phyloP scores from a whole-genome alignment of 106 monocot genomes.

The Acorus gramineus region DNA sequence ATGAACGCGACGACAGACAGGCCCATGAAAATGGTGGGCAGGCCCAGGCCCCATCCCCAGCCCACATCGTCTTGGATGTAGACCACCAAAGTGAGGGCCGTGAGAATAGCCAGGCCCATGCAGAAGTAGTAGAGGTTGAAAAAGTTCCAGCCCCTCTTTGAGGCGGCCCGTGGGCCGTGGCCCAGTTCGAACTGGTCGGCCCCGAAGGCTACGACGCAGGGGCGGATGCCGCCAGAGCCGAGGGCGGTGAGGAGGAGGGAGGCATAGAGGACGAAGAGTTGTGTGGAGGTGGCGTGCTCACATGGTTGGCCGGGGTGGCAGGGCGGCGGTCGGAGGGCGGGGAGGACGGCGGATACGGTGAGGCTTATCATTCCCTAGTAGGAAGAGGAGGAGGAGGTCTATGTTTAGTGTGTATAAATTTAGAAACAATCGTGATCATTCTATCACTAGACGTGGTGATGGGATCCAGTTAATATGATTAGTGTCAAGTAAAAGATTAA shows the following conservation, averaged over 20 bases:
- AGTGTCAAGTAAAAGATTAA: background rate
- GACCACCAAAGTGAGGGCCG: constrained; percentile 32
- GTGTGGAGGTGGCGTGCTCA: constrained; percentile 20
- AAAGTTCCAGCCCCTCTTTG: constrained; percentile 19
- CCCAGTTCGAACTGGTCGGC: constrained; percentile 58
- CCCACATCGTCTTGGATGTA: constrained; percentile 40
- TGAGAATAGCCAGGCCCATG: constrained; percentile 11
- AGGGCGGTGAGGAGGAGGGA: constrained; percentile 53
- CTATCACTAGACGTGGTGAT: too few relatives aligned
- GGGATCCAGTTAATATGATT: too few relatives aligned
- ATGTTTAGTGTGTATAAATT: too few relatives aligned
- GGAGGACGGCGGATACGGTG: constrained; percentile 42
- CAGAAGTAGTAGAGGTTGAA: constrained; percentile 44
- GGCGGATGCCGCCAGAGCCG: constrained; percentile 76
- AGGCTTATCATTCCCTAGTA: constrained; percentile 50
- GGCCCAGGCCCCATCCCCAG: constrained; percentile 36
- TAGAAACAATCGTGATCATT: too few relatives aligned
- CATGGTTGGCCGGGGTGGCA: constrained; percentile 16
- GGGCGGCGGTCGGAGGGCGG: constrained; percentile 35
- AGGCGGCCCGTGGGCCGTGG: background rate
- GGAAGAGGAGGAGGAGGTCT: too few relatives aligned
- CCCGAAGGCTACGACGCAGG: constrained; percentile 71
- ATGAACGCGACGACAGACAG: constrained; percentile 19
- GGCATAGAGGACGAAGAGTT: constrained; percentile 42
- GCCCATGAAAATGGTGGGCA: constrained; percentile 26